phyloP scores from a whole-genome alignment of 805 yeast species.

The Monosporozyma unispora region DNA sequence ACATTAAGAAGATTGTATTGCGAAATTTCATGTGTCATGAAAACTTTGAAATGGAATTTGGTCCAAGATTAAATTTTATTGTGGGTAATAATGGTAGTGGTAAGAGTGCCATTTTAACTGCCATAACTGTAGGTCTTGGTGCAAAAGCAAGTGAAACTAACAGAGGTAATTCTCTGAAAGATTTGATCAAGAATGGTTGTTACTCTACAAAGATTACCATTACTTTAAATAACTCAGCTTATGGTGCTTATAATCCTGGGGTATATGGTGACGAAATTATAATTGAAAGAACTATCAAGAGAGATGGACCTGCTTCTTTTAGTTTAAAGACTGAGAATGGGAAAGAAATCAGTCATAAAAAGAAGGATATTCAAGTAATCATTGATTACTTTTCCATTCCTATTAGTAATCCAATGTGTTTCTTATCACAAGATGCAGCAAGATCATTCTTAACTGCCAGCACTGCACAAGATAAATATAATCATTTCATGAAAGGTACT shows the following conservation, averaged over 20 bases:
- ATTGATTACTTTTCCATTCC: constrained; percentile 64
- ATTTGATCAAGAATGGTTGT: constrained; percentile 69
- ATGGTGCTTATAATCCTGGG: constrained; percentile 55
- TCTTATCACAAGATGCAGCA: constrained; percentile 89
- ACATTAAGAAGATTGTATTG: constrained; percentile 52
- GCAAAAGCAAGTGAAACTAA: constrained; percentile 82
- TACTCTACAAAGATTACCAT: constrained; percentile 59
- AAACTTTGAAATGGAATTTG: constrained; percentile 63
- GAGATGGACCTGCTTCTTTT: constrained; percentile 46
- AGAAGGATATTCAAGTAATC: constrained; percentile 57
- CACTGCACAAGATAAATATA: constrained; percentile 61
- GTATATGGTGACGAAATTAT: constrained; percentile 60
- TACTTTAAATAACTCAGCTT: constrained; percentile 53
- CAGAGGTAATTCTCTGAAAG: constrained; percentile 65
- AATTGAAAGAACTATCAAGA: constrained; percentile 56
- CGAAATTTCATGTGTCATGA: constrained; percentile 87
- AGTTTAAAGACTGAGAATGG: constrained; percentile 45
- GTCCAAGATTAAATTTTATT: constrained; percentile 76
- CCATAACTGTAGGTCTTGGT: constrained; percentile 79
- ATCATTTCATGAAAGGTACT: constrained; percentile 73
- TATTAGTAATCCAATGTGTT: constrained; percentile 85
- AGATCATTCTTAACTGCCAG: constrained; percentile 78
- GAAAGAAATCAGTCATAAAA: constrained; percentile 48
- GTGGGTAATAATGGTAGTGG: constrained; percentile 91
- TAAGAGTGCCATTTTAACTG: constrained; percentile 80